Base-by-base conservation (phyloP, 176 grass and related monocot species). In the Stipa capillata region DNA sequence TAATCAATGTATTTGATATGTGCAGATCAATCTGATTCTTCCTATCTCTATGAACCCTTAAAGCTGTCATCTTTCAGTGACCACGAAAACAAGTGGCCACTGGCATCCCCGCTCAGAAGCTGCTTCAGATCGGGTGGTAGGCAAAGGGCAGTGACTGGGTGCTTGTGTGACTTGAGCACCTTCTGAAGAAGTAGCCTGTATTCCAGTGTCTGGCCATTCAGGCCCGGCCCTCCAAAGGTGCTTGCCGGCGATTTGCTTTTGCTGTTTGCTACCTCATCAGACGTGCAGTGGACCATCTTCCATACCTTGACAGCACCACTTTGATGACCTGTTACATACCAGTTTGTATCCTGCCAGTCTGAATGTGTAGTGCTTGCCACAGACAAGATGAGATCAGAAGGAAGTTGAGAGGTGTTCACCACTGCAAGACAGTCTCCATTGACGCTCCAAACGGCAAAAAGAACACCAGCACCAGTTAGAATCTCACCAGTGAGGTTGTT, bases 301-400 rank as follows among this genome's bases (percentile, higher is more conserved):
- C 97, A 99, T 35, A 99, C 88, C 86, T 99, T 99, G 49, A 99
- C 92, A 34, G 92, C 97, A 47, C 97, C 97, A 31, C 97, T 99
- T 83, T 99, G 97, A 50, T 99, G 97, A 45, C 97, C 97, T 32
- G 97, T 99, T 70, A 96, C 92, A 5, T 88, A 99, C 92, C 97
- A 99, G 59, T 99, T 91, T 34, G 92, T 99, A 31, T 99, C 97
- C 55, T 83, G 90, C 92, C 97, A 99, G 37, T 99, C 97, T 15
- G 97, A 99, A 73, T 90, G 86, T 28, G 52, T 89, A 7, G 84
- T 83, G 71, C 92, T 86, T 48, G 92, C 86, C 50, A 99, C 88
- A n/a, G 97, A 99, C 60, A 99, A 91, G 62, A 99, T 89, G 79
- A 99, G 86, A 86, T 99, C 97, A 27, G 97, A 99, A 87, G 97